phyloP scores from a whole-genome alignment of 139 green algal species.

The Tetradesmus lagerheimii region DNA sequence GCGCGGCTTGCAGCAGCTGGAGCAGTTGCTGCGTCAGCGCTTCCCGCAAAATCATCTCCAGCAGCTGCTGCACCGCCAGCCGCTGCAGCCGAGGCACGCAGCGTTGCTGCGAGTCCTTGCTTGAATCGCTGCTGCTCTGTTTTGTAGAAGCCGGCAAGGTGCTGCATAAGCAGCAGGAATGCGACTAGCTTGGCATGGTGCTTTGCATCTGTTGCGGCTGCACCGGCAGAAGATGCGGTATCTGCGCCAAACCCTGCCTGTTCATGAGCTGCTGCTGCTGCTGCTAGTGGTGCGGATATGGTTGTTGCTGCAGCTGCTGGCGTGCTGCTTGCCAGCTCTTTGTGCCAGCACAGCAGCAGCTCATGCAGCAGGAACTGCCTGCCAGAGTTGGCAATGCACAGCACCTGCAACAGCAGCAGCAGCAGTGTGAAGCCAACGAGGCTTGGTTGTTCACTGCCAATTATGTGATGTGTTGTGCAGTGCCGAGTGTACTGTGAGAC shows the following conservation, averaged over 20 bases:
- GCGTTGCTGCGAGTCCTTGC: neutral
- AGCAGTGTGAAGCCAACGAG: too few species aligned
- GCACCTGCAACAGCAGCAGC: neutral
- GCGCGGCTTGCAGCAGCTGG: neutral
- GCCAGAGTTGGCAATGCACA: slow-evolving; percentile 8
- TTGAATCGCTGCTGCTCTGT: slow-evolving; percentile 19
- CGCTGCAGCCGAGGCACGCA: neutral
- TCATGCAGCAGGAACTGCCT: slow-evolving; percentile 29
- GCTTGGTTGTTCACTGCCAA: too few species aligned
- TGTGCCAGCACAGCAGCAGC: slow-evolving; percentile 15
- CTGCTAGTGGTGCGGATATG: neutral
- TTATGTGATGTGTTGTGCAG: too few species aligned
- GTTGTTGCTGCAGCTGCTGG: neutral
- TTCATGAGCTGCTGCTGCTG: slow-evolving; percentile 4
- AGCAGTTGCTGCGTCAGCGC: neutral
- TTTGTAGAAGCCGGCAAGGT: slow-evolving; percentile 15
- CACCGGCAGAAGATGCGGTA: neutral
- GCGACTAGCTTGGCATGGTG: slow-evolving; percentile 12
- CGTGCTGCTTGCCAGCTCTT: neutral
- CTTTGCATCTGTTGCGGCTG: neutral
- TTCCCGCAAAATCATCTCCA: neutral
- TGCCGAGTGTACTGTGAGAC: too few species aligned
- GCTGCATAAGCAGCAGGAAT: slow-evolving; percentile 40
- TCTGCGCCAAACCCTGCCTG: neutral
- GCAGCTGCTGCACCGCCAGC: neutral